Evolutionary conservation across 1,284 basidiomycete species (phyloP), one percentile per base, ranked within the genome.

Genomic region (Tetrapyrgos nigripes): DNA sequence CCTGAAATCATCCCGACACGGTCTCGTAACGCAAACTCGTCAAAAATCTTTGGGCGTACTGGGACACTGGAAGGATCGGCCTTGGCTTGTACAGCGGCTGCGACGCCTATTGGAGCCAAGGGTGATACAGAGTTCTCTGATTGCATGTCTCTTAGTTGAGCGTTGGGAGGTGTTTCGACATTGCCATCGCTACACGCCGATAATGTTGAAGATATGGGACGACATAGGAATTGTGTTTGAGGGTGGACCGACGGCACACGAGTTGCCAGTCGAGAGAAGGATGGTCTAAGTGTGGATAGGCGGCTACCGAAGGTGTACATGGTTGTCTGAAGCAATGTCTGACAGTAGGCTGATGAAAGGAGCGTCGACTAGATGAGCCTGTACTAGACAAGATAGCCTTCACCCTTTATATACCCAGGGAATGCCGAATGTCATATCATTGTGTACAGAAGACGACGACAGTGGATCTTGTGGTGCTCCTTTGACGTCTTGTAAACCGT

Each of bases 1-100:
- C 92, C 92, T 0, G 92, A 91, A 45, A 94, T 85, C 59, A 94
- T 78, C 33, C 84, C 88, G 14, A 92, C 90, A 24, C 90, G 86
- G 65, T 87, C 88, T n/a, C 76, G 77, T 43, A 94, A 82, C 10
- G 85, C 82, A 76, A 95, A 94, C 68, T 92, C 91, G 59, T 88
- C 78, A 68, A 83, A 87, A 64, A 92, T 80, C 70, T 81, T 84
- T 24, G 83, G 73, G 3, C 72, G 73, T 13, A 77, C 50, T n/a
- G 48, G 48, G 24, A 50, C 27, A 31, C 26, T 29, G 19, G 26
- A 29, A 27, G 48, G 29, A 29, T 50, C 27, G 11, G 48, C 10
- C 27, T 50, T 50, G 17, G 48, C 27, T 19, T 50, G n/a, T 17
- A 50, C 26, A 17, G 48, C 48, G 9, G 48, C 48, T 3, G 26